Percentiles rank a stretch among this genome's conserved stretches.
Evolutionary conservation across 192 early-diverging fungal genomes (phyloP).

Genomic region (Pecoramyces ruminantium): DNA sequence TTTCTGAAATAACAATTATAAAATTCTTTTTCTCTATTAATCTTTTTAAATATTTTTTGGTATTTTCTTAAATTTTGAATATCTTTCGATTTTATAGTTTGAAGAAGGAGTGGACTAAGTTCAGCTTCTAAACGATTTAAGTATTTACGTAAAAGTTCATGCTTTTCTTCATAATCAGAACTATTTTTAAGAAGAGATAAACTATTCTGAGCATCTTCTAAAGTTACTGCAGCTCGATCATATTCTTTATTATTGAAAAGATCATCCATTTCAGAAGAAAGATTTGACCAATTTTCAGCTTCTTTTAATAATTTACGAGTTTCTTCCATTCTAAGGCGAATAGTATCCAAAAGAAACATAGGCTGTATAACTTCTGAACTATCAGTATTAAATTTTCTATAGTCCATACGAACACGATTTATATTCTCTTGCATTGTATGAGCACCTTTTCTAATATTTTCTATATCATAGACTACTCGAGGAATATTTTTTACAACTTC

Average conservation of each 20-base stretch:
- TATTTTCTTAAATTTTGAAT: conserved; percentile 24
- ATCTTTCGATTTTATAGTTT: conserved; percentile 39
- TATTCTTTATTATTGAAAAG: conserved; percentile 46
- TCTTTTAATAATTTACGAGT: conserved; percentile 43
- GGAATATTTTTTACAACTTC: conserved; percentile 40
- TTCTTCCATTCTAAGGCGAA: conserved; percentile 47
- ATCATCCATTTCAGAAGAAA: conserved; percentile 45
- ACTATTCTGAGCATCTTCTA: conserved; percentile 48
- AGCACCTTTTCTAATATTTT: conserved; percentile 33
- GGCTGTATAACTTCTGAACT: conserved; percentile 12
- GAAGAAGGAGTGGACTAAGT: conserved; percentile 23
- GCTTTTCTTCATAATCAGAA: conserved; percentile 45
- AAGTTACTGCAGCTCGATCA: conserved; percentile 31
- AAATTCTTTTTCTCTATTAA: conserved; percentile 36
- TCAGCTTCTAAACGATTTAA: conserved; percentile 39
- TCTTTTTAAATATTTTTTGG: conserved; percentile 36
- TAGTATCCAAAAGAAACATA: conserved; percentile 44
- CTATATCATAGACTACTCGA: conserved; percentile 37
- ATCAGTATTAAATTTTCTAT: conserved; percentile 23
- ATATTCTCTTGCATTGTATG: conserved; percentile 21
- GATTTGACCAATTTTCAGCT: conserved; percentile 63
- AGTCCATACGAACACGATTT: conserved; percentile 14
- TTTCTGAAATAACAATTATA: conserved; percentile 32
- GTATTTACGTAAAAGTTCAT: conserved; percentile 27
- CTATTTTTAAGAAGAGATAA: conserved; percentile 45